Evolutionary conservation across 176 grass and related monocot genomes (phyloP).

Genomic region (Thalia dealbata): DNA sequence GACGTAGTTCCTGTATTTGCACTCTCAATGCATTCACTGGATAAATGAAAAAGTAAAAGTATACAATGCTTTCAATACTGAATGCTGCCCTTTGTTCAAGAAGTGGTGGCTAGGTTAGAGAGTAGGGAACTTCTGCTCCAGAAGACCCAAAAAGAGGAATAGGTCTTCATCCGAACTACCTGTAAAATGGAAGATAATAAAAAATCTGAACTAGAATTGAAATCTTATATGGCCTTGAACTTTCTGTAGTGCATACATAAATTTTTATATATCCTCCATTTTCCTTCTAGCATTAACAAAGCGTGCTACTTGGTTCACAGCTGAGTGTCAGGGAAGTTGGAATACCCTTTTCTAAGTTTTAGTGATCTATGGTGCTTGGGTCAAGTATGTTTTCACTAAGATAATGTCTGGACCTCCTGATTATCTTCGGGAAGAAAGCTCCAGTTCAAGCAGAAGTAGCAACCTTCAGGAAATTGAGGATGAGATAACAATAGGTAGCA

Average conservation of each 20-base stretch:
- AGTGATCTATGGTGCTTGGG: neutral
- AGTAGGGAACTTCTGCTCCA: no score
- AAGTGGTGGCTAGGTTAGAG: neutral
- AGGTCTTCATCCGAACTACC: no score
- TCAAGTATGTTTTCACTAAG: slow-evolving; percentile 31
- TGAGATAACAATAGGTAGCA: slow-evolving; percentile 55
- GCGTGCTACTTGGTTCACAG: neutral
- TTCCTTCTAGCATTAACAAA: neutral
- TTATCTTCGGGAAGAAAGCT: slow-evolving; percentile 78
- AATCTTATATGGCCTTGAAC: no score
- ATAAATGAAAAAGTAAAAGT: no score
- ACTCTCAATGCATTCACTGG: neutral
- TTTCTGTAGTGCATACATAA: no score
- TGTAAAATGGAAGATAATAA: no score
- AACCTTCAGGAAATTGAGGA: slow-evolving; percentile 67
- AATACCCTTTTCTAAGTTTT: neutral
- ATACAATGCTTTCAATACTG: neutral
- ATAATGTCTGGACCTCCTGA: slow-evolving; percentile 68
- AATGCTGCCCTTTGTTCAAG: neutral
- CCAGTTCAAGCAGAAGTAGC: slow-evolving; percentile 82
- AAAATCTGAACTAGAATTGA: no score
- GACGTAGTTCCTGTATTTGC: neutral
- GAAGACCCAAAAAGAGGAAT: no score
- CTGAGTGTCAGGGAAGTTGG: neutral
- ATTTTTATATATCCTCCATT: neutral